phyloP scores from a whole-genome alignment of 345 rosid genomes.

The Arabidopsis thaliana region TAIR10.1 NC_003076.8:19542001-19542500 shows the following conservation, averaged over 20 bases:
- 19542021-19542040: conserved; percentile 42
- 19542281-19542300: too few species aligned
- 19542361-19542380: not conserved
- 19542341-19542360: conserved; percentile 39
- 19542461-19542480: conserved; percentile 1
- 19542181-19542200: conserved; percentile 46
- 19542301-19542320: not conserved
- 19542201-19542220: conserved; percentile 43
- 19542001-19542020: conserved; percentile 41
- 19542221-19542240: conserved; percentile 39
- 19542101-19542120: conserved; percentile 44
- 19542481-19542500: conserved; percentile 3
- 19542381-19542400: not conserved
- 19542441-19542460: conserved; percentile 20
- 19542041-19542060: conserved; percentile 44
- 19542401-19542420: not conserved
- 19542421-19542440: not conserved
- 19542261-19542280: not conserved
- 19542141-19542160: conserved; percentile 49
- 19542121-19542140: conserved; percentile 46
- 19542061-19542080: conserved; percentile 39
- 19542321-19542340: conserved; percentile 40
- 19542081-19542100: conserved; percentile 43
- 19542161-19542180: conserved; percentile 43
- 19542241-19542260: not conserved